phyloP scores from a whole-genome alignment of 352 stramenopile genomes.

The Pseudoperonospora humuli region DNA sequence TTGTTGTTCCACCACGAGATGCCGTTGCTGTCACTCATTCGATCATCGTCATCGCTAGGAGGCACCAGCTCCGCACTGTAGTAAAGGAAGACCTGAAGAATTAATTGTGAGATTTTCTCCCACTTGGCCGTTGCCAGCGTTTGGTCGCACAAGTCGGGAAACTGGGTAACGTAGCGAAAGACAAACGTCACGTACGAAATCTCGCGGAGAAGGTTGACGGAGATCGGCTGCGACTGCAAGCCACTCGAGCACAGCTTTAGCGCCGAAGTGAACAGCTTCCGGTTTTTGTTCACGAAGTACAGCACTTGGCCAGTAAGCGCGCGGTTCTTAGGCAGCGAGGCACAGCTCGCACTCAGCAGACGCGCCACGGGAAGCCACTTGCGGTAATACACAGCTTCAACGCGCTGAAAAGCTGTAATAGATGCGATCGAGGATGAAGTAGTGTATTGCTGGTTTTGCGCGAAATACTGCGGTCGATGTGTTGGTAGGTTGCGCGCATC shows the following conservation, averaged over 20 bases:
- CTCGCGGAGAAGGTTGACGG: conserved; percentile 58
- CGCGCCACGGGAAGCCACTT: conserved; percentile 75
- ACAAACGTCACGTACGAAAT: conserved; percentile 72
- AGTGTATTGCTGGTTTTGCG: conserved; percentile 28
- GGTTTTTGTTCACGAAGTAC: conserved; percentile 50
- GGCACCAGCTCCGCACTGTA: conserved; percentile 53
- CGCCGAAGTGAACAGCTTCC: conserved; percentile 60
- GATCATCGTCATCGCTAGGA: conserved; percentile 22
- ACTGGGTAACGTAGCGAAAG: conserved; percentile 73
- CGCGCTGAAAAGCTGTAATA: conserved; percentile 45
- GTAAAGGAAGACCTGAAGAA: conserved; percentile 61
- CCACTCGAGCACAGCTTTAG: conserved; percentile 45
- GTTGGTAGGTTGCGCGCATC: conserved; percentile 56
- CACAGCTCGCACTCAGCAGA: conserved; percentile 47
- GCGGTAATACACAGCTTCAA: conserved; percentile 55
- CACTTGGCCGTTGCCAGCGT: conserved; percentile 53
- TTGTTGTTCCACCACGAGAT: conserved; percentile 49
- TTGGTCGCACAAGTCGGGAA: conserved; percentile 59
- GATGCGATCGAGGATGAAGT: conserved; percentile 23
- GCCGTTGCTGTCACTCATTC: conserved; percentile 17
- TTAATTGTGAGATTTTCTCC: conserved; percentile 64
- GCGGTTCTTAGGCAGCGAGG: conserved; percentile 62
- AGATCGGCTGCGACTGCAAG: conserved; percentile 26
- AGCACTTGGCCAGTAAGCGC: conserved; percentile 51
- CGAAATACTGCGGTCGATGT: conserved; percentile 55